Evolutionary conservation across 2,329 filamentous ascomycete species (phyloP).

Genomic region (Aspergillus ruber): DNA sequence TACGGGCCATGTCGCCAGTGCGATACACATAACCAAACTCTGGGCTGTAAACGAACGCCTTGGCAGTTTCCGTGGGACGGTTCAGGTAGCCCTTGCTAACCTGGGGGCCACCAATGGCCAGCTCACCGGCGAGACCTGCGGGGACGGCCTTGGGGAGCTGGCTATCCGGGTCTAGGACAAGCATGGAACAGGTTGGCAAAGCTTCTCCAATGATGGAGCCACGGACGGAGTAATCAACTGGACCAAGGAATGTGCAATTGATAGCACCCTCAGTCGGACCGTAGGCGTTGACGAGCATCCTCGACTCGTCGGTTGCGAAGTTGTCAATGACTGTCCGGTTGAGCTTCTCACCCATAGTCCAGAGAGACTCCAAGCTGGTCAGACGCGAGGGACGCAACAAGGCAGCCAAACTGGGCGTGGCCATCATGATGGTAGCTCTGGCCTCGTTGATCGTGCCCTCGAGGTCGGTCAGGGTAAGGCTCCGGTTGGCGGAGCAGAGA

Average conservation of each 20-base stretch:
- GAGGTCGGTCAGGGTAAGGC: conserved; percentile 23
- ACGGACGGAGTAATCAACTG: conserved; percentile 13
- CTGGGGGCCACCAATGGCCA: conserved; percentile 34
- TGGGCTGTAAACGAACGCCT: conserved; percentile 18
- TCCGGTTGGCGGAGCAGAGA: conserved; percentile 27
- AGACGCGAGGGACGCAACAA: conserved; percentile 23
- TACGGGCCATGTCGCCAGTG: conserved; percentile 43
- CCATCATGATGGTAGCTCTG: conserved; percentile 32
- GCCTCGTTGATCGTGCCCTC: conserved; percentile 21
- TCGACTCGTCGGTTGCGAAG: conserved; percentile 12
- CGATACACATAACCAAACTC: conserved; percentile 43
- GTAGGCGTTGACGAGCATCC: conserved; percentile 27
- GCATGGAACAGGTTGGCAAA: conserved; percentile 28
- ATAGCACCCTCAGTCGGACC: conserved; percentile 30
- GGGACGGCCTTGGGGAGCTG: conserved; percentile 31
- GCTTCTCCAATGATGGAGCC: conserved; percentile 34
- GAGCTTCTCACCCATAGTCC: conserved; percentile 31
- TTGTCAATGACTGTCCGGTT: conserved; percentile 27
- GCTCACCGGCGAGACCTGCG: conserved; percentile 39
- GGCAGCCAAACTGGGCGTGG: conserved; percentile 34
- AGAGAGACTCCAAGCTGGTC: conserved; percentile 21
- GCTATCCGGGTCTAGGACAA: conserved; percentile 21
- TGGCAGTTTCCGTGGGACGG: conserved; percentile 17
- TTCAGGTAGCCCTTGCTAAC: conserved; percentile 26
- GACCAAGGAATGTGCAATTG: conserved; percentile 20